These are phyloP conservation scores for Debaryomycetaceae sp. DNA, from an alignment of 1,139 yeast species.

Conservation along the genomic window DNA sequence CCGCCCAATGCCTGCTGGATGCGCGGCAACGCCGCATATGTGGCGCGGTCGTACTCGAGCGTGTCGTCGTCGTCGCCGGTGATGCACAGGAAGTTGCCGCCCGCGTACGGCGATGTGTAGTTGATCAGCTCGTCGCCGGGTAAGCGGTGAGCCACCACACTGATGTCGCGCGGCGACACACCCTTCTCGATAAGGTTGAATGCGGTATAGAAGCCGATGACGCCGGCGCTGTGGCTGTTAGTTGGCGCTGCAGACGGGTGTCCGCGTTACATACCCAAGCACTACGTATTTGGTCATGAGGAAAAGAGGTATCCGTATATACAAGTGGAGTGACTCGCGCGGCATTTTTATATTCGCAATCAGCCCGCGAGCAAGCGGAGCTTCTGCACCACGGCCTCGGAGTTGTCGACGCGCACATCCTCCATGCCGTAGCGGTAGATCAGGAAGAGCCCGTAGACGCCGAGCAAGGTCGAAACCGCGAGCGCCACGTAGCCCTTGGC, in stretches of 20 bases:
- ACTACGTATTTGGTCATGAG: constrained; percentile 26
- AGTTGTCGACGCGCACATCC: constrained; percentile 56
- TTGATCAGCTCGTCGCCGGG: constrained; percentile 73
- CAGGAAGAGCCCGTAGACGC: constrained; percentile 70
- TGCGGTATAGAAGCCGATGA: constrained; percentile 65
- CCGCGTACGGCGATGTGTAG: constrained; percentile 79
- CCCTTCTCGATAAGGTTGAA: constrained; percentile 47
- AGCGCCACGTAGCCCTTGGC: constrained; percentile 86
- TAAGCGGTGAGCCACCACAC: constrained; percentile 55
- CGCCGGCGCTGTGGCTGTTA: constrained; percentile 49
- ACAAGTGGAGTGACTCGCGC: too few relatives aligned
- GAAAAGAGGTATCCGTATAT: too few relatives aligned
- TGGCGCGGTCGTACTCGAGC: constrained; percentile 48
- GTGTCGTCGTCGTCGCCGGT: constrained; percentile 54
- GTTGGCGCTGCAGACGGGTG: not conserved
- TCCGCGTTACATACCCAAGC: constrained; percentile 25
- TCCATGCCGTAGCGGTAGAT: constrained; percentile 80
- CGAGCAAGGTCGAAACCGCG: constrained; percentile 73
- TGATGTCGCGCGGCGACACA: constrained; percentile 43
- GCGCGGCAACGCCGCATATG: constrained; percentile 44
- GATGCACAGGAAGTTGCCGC: constrained; percentile 68
- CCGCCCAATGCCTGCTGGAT: constrained; percentile 51
- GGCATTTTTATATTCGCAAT: too few relatives aligned
- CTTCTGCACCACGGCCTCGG: constrained; percentile 48
- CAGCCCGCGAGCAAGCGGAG: too few relatives aligned